Evolutionary conservation across 768 basidiomycete species (phyloP), one percentile per base, ranked within the genome.

Genomic region (Termitomyces sp.): DNA sequence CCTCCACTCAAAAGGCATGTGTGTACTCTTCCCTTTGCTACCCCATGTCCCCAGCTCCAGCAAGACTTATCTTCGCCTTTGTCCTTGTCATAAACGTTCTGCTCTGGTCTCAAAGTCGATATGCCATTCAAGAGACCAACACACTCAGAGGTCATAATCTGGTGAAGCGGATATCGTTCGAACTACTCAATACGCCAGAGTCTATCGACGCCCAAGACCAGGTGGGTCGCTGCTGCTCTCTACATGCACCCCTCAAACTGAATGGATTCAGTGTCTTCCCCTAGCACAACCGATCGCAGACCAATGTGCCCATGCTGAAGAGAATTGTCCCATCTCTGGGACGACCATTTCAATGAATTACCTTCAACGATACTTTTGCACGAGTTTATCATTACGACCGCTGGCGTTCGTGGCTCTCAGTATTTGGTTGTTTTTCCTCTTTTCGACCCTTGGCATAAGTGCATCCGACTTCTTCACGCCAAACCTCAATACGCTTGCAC

Each of bases 381-480:
- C 88, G 1, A 73, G 80, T 4, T 63, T 73, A 7, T 45, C 81
- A 16, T 36, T 83, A 3, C 83, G 89, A 8, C 86, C 89, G 0
- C 57, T 85, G 12, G 65, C 81, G 4, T 93, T 94, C 72, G 63
- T 69, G 3, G 84, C 77, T 42, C 81, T 94, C 61, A 61, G 91
- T 11, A 45, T 89, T 22, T 96, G 93, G 93, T 82, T 94, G 18
- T 64, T 86, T 30, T 97, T 98, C 77, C 86, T 99, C 55, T 98
- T 99, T 76, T 94, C 94, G 22, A 95, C 91, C 37, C 88, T 98
- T 37, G 95, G 95, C 4, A 97, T 97, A 70, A 88, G 87, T 63
- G 95, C 95, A 6, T 91, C 94, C 18, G 96, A 98, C 73, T 98
- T 98, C 75, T 98, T 98, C 80, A 95, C 91, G 54, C 95, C 95